Base-by-base conservation (phyloP, 1,139 yeast species). In the Geotrichum cucujoidarum region DNA sequence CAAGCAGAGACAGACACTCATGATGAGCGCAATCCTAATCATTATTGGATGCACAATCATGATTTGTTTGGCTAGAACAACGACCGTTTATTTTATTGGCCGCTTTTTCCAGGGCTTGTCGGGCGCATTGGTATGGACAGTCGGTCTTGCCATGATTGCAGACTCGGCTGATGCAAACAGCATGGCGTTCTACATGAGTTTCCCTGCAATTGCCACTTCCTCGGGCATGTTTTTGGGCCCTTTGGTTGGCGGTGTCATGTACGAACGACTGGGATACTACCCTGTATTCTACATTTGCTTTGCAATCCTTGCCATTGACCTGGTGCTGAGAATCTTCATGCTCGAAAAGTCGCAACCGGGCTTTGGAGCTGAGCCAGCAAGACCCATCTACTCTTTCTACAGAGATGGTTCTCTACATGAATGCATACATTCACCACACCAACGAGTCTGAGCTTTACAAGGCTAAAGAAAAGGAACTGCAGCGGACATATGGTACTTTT, bases 111-210 rank as follows among this genome's bases (percentile, higher is more conserved):
- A 66, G 45, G 70, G 71, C 2, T 32, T 64, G 2, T 59, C 69
- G 24, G 67, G 63, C n/a, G 65, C 66, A n/a, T 56, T 64, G 4
- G 68, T 65, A 4, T 67, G 71, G 71, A 60, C 64, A 0, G 68
- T 64, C n/a, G 71, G 71, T 3, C 51, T 67, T 42, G 69, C 71
- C 4, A 59, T 67, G 18, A 47, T 67, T 14, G 60, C 65, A 8
- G 71, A 67, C 48, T 55, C 59, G 1, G 63, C 60, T 1, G 55
- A 57, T 4, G 53, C 60, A 1, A 57, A 55, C 17, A 53, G 56
- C 21, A 48, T 63, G 22, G 65, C 64, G 11, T 55, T 56, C 33
- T 50, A 57, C 24, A 58, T 63, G 64, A 59, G 67, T 14, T 66
- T 57, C 43, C 64, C 68, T 1, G 66, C 66, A n/a, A 50, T 63